Evolutionary conservation across 2,329 filamentous ascomycete genomes (phyloP).

Genomic region (Onygenales sp.): DNA sequence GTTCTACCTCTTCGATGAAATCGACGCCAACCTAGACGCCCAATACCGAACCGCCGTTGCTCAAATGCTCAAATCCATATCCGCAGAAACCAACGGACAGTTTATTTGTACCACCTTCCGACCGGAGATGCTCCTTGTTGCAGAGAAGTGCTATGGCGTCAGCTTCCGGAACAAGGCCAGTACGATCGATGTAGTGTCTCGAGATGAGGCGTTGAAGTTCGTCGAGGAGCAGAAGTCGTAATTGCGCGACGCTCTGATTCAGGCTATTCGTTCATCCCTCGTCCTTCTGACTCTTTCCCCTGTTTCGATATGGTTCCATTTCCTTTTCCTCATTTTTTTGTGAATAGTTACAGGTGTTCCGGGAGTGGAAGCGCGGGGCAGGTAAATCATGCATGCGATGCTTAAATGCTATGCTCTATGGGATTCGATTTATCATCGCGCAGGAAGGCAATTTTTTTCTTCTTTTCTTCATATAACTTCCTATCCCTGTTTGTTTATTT

Average conservation of each 20-base stretch:
- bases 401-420: too few species aligned
- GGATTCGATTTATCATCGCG: too few species aligned
- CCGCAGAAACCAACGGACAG: constrained; percentile 52
- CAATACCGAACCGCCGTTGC: constrained; percentile 97
- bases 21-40: constrained; percentile 94
- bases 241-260: constrained; percentile 3
- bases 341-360: too few species aligned
- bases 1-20: constrained; percentile 98
- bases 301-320: neutral
- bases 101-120: constrained; percentile 99
- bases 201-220: constrained; percentile 82
- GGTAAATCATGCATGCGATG: too few species aligned
- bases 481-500: too few species aligned
- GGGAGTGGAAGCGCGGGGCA: too few species aligned
- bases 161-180: constrained; percentile 87
- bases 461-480: too few species aligned
- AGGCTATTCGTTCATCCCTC: neutral
- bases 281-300: neutral
- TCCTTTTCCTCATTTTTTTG: too few species aligned
- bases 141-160: constrained; percentile 96
- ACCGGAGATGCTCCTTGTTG: constrained; percentile 89
- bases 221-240: constrained; percentile 69
- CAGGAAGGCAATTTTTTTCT: too few species aligned
- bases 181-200: constrained; percentile 79
- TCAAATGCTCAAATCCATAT: constrained; percentile 72